Evolutionary conservation across 2,329 filamentous ascomycete genomes (phyloP).

Genomic region (Fusarium ambrosium): DNA sequence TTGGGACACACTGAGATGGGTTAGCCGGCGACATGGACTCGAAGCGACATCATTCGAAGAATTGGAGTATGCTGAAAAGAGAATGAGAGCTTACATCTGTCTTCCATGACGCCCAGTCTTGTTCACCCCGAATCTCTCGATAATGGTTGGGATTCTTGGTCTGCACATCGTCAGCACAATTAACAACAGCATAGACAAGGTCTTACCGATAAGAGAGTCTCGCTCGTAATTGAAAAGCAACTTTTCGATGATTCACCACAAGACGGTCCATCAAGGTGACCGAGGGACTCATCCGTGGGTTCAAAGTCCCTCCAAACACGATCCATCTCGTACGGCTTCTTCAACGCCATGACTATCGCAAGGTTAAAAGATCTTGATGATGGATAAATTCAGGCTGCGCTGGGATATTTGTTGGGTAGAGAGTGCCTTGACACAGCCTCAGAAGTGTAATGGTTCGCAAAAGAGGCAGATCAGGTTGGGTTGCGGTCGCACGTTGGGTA

Average conservation of each 20-base stretch:
- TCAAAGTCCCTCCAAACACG: slow-evolving; percentile 5
- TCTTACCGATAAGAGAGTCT: background rate
- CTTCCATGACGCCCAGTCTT: background rate
- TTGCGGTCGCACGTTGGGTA: background rate
- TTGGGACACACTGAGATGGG: background rate
- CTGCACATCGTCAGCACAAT: background rate
- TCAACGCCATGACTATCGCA: background rate
- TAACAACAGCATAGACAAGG: background rate
- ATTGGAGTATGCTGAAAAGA: background rate
- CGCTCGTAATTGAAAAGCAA: background rate
- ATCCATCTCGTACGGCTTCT: background rate
- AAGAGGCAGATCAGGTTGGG: background rate
- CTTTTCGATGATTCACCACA: background rate
- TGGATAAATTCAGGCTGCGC: background rate
- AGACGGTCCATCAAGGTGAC: background rate
- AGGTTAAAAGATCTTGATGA: background rate
- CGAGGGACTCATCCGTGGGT: background rate
- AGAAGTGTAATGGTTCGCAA: background rate
- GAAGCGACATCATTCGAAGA: background rate
- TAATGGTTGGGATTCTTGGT: background rate
- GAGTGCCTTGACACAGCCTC: background rate
- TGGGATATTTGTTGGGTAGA: background rate
- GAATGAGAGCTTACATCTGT: background rate
- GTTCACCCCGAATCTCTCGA: background rate
- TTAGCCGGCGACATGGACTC: background rate